Evolutionary conservation across 768 basidiomycete species (phyloP), one percentile per base, ranked within the genome.

Genomic region (Mrakia hoshinonis): DNA sequence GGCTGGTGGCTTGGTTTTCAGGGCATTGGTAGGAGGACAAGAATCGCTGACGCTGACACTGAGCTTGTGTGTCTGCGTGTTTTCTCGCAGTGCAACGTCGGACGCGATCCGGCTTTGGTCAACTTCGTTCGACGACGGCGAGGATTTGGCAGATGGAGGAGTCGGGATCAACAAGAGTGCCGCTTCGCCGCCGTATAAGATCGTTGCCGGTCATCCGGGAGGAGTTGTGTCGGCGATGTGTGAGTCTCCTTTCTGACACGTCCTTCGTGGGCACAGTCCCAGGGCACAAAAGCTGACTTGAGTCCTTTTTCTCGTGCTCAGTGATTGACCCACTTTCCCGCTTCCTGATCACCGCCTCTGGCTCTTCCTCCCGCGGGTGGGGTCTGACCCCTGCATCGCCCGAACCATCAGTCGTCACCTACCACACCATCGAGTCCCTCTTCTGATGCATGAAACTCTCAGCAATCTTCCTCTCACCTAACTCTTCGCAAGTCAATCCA

Each of bases 41-140:
- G n/a, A n/a, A n/a, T 7, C 26, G 48, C 10, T 11, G 15, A 55
- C 20, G 29, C 46, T 43, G 51, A 39, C 36, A 22, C 26, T 60
- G 64, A 61, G 10, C 15, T 31, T 34, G 3, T 22, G 26, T 24
- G 18, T 49, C 18, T 46, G 51, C 4, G 38, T 20, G 26, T 38
- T 39, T 38, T 54, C 29, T 13, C 34, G n/a, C 76, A 94, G 91
- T 74, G 95, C 92, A 12, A 95, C 92, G 11, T 84, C 88, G 63
- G 95, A 98, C 81, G 95, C 95, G 77, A 85, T 98, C 73, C 85
- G 95, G 15, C 80, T 97, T 48, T 97, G 94, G 94, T 92, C 97
- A 75, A 89, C 90, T 15, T 85, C 87, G 15, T 90, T 92, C 69
- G 86, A 87, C 34, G 85, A 84, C 47, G 87, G 89, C 76, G 78